phyloP scores from a whole-genome alignment of 768 basidiomycete species.

The Serendipita sp. region DNA sequence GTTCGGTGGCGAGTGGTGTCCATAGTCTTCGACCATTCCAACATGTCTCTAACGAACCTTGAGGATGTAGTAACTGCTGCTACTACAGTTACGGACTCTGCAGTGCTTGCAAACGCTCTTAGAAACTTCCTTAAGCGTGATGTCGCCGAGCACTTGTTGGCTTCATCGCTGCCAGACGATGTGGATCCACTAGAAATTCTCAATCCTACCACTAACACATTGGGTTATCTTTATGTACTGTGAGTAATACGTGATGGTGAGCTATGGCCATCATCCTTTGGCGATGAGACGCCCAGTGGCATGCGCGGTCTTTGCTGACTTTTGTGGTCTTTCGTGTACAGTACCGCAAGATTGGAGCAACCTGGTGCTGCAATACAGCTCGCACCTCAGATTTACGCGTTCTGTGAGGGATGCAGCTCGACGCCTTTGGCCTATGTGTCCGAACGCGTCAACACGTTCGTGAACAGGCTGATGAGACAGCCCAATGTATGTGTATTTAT shows the following conservation, averaged over 20 bases:
- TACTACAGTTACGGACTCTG: neutral
- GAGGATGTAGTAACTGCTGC: conserved; percentile 7
- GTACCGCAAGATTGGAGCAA: conserved; percentile 41
- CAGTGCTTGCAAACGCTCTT: conserved; percentile 8
- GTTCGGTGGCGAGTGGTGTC: neutral
- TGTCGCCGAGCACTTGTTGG: conserved; percentile 38
- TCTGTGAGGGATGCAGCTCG: conserved; percentile 47
- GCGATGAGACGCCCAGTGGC: neutral
- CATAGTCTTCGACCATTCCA: neutral
- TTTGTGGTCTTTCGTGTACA: conserved; percentile 16
- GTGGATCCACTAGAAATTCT: conserved; percentile 53
- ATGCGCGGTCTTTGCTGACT: conserved; percentile 8
- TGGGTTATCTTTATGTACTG: conserved; percentile 60
- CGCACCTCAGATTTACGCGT: conserved; percentile 31
- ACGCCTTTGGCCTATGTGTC: conserved; percentile 34
- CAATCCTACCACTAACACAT: conserved; percentile 37
- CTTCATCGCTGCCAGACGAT: conserved; percentile 36
- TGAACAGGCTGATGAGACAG: conserved; percentile 17
- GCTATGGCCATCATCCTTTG: neutral
- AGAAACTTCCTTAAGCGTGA: conserved; percentile 28
- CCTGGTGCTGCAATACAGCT: conserved; percentile 26
- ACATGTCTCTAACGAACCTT: neutral
- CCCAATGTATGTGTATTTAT: conserved; percentile 6
- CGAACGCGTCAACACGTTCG: conserved; percentile 1
- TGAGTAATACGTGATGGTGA: conserved; percentile 23